Base-by-base conservation (phyloP, 768 basidiomycete species). In the Suillus spraguei region DNA sequence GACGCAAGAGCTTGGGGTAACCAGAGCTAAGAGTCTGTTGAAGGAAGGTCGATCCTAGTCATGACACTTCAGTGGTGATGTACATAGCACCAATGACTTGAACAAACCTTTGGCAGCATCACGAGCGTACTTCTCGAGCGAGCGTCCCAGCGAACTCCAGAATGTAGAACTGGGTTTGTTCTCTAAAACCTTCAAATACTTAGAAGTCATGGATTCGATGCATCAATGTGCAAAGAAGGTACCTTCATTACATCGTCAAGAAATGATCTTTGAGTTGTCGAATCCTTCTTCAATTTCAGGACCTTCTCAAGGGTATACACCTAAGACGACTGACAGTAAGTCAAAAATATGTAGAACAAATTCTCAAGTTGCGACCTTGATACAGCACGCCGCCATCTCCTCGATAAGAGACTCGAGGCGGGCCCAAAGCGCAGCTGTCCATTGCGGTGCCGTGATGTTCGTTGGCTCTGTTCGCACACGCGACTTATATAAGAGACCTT, bases 281-380 rank as follows among this genome's bases (percentile, higher is more conserved):
- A 80, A 71, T 99, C 96, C 73, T 86, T 90, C 80, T 98, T 98
- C 70, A 97, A 75, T 69, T 85, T 87, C 41, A 99, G 80, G 2
- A 99, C 97, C 71, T 95, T 97, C 77, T 99, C 97, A 6, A 99
- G 84, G 1, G 91, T 91, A 74, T 99, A 97, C 7, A 99, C 94
- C 94, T 95, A 67, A 13, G n/a, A 59, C 6, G 14, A 63, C 3
- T 6, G 35, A 67, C 33, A 46, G 44, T 20, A 53, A 17, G 59
- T 16, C 47, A 33, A 50, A 13, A 16, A 61, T 41, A 67, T 28
- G 39, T 36, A 14, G 56, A 24, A 42, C 44, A 41, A 9, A 16
- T 11, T 13, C 36, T 32, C 10, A 14, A 33, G 41, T 24, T 62
- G 72, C 60, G 59, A 85, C 94, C 83, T 98, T 97, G 73, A 95